phyloP scores from a whole-genome alignment of 2,329 filamentous ascomycete species.

The Coniochaeta sp. region DNA sequence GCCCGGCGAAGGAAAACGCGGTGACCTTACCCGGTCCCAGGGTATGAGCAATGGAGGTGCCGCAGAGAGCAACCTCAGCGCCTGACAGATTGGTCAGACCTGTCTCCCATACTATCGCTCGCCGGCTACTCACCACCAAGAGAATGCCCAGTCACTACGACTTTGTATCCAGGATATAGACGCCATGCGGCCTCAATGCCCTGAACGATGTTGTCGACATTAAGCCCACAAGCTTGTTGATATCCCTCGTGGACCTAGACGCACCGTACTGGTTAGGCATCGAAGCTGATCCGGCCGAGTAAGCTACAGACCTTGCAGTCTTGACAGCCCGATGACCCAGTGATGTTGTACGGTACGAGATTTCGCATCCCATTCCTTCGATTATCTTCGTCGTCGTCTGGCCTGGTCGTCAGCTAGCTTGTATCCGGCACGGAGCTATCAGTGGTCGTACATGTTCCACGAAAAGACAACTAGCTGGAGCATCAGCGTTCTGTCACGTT shows the following conservation, averaged over 20 bases:
- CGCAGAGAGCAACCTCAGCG: neutral
- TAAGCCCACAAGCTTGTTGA: neutral
- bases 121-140: neutral
- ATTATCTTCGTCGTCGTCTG: neutral
- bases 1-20: neutral
- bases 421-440: neutral
- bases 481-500: neutral
- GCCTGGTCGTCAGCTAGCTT: neutral
- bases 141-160: neutral
- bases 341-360: neutral
- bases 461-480: neutral
- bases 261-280: neutral
- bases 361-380: neutral
- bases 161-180: neutral
- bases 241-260: neutral
- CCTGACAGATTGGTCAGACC: neutral
- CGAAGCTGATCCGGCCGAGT: neutral
- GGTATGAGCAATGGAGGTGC: neutral
- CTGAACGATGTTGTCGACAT: neutral
- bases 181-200: neutral
- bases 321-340: neutral
- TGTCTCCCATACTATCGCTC: neutral
- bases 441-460: neutral
- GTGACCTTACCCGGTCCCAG: neutral
- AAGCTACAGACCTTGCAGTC: neutral